Percentiles rank a stretch among this genome's conserved stretches.
Conservation (phyloP, 306 rosid species). For the Quercus dentata region DNA sequence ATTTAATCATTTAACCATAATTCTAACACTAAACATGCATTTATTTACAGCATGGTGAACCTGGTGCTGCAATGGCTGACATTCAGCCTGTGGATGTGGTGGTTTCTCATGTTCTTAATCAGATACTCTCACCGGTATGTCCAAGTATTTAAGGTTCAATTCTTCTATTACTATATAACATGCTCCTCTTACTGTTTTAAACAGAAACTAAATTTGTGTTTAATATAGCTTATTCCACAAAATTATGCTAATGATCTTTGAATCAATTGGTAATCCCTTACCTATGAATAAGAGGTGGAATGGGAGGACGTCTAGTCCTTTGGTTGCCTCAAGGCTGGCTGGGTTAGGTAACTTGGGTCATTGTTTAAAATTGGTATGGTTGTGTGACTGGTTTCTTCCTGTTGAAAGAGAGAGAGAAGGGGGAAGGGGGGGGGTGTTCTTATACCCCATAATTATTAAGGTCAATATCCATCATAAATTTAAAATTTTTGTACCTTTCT, state of each 20-base stretch:
- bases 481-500: too few relatives aligned
- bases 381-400: too few relatives aligned
- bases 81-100: slow-evolving; percentile 83
- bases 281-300: background rate
- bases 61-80: slow-evolving; percentile 86
- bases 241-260: background rate
- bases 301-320: background rate
- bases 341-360: background rate
- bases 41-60: slow-evolving; percentile 81
- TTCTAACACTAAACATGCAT: slow-evolving; percentile 19
- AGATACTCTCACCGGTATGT: slow-evolving; percentile 81
- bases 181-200: slow-evolving; percentile 3
- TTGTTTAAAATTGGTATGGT: background rate
- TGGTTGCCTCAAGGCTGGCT: background rate
- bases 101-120: slow-evolving; percentile 78
- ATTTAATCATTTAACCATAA: too few relatives aligned
- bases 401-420: too few relatives aligned
- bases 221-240: too few relatives aligned
- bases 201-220: background rate
- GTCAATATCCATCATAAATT: too few relatives aligned
- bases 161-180: background rate
- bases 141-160: slow-evolving; percentile 14
- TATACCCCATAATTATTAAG: too few relatives aligned
- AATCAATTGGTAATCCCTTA: background rate
- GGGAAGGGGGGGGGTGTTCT: too few relatives aligned